phyloP scores from a whole-genome alignment of 1,284 basidiomycete species.

The Apiotrichum siamense region DNA sequence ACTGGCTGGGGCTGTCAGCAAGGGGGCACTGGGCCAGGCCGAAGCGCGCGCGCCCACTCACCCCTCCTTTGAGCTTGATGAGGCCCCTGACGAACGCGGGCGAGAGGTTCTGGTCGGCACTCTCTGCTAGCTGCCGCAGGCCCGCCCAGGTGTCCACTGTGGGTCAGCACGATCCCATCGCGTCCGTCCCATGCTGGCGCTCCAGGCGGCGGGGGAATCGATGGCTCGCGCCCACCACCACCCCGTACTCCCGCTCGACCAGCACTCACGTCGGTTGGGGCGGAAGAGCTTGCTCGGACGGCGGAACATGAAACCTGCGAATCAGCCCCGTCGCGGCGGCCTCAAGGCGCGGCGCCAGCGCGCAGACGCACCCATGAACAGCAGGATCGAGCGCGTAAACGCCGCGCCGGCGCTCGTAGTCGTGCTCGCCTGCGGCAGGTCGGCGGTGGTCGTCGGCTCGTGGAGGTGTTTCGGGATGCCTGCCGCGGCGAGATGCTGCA shows the following conservation, averaged over 20 bases:
- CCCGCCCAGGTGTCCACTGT: conserved; percentile 46
- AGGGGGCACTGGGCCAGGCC: background rate
- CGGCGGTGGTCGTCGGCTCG: background rate
- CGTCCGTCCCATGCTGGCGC: no score
- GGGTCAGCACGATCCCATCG: background rate
- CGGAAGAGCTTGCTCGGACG: conserved; percentile 45
- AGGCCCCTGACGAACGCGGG: conserved; percentile 40
- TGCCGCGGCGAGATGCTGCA: background rate
- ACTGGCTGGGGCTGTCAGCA: conserved; percentile 3
- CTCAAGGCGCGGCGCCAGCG: no score
- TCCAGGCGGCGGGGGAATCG: no score
- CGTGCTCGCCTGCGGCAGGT: conserved; percentile 17
- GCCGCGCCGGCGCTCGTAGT: conserved; percentile 39
- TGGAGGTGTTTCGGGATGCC: background rate
- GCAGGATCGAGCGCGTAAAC: conserved; percentile 38
- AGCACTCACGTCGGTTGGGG: conserved; percentile 37
- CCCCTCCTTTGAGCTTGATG: conserved; percentile 34
- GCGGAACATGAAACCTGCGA: conserved; percentile 41
- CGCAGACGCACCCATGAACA: conserved; percentile 41
- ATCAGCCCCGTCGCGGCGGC: background rate
- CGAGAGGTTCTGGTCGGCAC: conserved; percentile 42
- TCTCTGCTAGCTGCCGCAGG: conserved; percentile 40
- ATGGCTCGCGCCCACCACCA: no score
- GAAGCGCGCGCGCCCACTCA: conserved; percentile 8
- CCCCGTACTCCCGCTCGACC: background rate